Evolutionary conservation across 208 protist species (phyloP).

Genomic region (Novymonas esmeraldas): DNA sequence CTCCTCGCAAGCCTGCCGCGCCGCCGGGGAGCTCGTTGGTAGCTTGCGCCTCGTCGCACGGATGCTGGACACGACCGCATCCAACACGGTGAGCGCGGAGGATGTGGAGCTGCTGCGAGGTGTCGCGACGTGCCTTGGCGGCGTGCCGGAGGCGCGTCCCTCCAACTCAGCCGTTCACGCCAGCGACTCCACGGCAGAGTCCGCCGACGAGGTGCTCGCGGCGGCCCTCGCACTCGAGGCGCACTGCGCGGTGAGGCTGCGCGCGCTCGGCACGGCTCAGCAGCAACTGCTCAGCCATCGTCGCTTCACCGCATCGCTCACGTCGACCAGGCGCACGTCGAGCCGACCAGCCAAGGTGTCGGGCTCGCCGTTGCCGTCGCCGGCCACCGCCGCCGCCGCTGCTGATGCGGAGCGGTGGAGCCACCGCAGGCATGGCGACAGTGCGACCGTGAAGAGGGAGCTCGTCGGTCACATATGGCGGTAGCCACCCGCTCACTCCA

Average conservation of each 20-base stretch:
- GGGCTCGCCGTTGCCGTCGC: too few relatives aligned
- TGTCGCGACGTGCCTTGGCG: constrained; percentile 28
- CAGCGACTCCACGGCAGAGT: neutral
- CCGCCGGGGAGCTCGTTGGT: constrained; percentile 9
- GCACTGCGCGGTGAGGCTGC: constrained; percentile 20
- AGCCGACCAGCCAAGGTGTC: too few relatives aligned
- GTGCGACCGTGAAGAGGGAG: too few relatives aligned
- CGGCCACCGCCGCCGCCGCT: too few relatives aligned
- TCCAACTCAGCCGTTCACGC: neutral
- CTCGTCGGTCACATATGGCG: too few relatives aligned
- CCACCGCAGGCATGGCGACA: too few relatives aligned
- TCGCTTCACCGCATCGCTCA: neutral
- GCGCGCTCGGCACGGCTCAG: constrained; percentile 4
- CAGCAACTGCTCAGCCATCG: neutral
- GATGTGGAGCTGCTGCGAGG: constrained; percentile 24
- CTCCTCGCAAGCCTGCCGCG: constrained; percentile 1
- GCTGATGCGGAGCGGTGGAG: too few relatives aligned
- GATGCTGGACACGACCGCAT: neutral
- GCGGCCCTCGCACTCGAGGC: constrained; percentile 20
- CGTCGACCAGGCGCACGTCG: too few relatives aligned
- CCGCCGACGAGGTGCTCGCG: constrained; percentile 9
- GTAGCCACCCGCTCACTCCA: too few relatives aligned
- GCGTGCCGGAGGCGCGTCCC: constrained; percentile 11
- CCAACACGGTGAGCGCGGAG: neutral
- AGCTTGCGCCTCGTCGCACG: constrained; percentile 14